Conservation (phyloP, 169 alveolate genomes). For the Perkinsus olseni region DNA sequence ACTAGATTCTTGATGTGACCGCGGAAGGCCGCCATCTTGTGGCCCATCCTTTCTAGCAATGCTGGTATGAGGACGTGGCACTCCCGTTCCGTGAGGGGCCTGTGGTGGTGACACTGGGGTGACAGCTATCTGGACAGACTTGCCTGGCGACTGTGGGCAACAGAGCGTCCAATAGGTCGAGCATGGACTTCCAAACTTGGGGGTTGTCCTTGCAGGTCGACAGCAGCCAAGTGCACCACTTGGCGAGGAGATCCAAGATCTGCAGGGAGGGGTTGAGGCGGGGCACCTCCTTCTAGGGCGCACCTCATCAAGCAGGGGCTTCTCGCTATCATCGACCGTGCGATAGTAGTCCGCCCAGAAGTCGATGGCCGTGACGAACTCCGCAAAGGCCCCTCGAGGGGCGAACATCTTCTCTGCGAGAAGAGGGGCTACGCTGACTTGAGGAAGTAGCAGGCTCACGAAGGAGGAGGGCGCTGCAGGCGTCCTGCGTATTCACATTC, state of each 20-base stretch:
- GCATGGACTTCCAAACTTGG: neutral
- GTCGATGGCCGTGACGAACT: neutral
- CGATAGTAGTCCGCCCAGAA: neutral
- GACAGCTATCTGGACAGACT: neutral
- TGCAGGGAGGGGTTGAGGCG: neutral
- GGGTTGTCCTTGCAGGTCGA: neutral
- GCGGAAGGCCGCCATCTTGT: neutral
- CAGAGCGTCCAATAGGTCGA: neutral
- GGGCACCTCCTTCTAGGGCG: neutral
- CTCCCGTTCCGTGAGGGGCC: neutral
- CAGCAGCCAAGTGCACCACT: neutral
- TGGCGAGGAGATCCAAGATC: neutral
- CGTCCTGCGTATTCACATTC: neutral
- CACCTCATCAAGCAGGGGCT: neutral
- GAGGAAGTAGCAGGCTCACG: neutral
- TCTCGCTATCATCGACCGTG: neutral
- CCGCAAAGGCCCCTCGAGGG: neutral
- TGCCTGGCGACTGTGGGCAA: neutral
- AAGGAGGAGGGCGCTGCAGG: neutral
- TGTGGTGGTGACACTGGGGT: neutral
- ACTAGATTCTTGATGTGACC: neutral
- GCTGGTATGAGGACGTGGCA: neutral
- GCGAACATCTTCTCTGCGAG: neutral
- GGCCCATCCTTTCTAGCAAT: neutral
- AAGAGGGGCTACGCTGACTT: neutral